phyloP scores from a whole-genome alignment of 805 yeast genomes.

The Myxozyma mucilagina region DNA sequence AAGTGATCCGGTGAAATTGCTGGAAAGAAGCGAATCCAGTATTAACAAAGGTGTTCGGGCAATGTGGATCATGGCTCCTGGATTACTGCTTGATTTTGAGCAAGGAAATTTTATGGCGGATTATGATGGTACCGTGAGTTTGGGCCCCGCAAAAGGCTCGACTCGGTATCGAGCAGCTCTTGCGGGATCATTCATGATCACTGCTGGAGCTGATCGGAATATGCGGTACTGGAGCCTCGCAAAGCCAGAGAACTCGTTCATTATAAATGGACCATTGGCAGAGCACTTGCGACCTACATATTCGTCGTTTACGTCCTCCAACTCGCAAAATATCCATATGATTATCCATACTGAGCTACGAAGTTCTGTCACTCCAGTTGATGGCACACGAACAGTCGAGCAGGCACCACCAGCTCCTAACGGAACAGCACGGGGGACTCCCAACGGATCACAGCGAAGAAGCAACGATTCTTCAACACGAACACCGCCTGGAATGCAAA shows the following conservation, averaged over 20 bases:
- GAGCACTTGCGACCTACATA: conserved; percentile 27
- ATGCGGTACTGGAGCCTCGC: conserved; percentile 43
- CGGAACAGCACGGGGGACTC: conserved; percentile 8
- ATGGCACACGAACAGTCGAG: conserved; percentile 32
- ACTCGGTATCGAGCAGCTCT: conserved; percentile 3
- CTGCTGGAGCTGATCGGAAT: conserved; percentile 40
- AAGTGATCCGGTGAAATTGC: conserved; percentile 22
- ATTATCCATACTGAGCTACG: conserved; percentile 16
- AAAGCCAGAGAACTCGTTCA: conserved; percentile 38
- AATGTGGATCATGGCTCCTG: conserved; percentile 28
- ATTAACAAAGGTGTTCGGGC: conserved; percentile 27
- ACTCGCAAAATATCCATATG: conserved; percentile 1
- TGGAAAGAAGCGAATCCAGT: conserved; percentile 23
- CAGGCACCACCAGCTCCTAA: conserved; percentile 34
- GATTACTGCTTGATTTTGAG: conserved; percentile 10
- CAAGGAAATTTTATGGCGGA: conserved; percentile 14
- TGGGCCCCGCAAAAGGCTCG: background rate
- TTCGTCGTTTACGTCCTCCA: background rate
- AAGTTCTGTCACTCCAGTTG: conserved; percentile 26
- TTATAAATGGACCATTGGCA: conserved; percentile 40
- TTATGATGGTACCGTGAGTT: background rate
- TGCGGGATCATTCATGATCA: conserved; percentile 34
- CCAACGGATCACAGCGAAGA: conserved; percentile 14
- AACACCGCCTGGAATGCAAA: conserved; percentile 38
- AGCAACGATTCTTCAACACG: conserved; percentile 17